phyloP scores from a whole-genome alignment of 352 stramenopile genomes.

The Phytophthora brassicae region DNA sequence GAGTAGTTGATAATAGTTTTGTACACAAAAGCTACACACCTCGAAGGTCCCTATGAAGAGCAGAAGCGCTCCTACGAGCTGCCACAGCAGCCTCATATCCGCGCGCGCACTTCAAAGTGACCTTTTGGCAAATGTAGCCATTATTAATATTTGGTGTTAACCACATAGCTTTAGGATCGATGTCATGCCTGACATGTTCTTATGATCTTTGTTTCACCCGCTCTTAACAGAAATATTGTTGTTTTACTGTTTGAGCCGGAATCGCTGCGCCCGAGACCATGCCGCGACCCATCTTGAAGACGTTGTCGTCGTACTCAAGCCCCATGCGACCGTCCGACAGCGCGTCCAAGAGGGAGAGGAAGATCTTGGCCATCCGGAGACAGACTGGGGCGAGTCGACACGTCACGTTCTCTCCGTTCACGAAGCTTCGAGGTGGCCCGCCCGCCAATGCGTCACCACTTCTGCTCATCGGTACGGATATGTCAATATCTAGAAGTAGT shows the following conservation, averaged over 20 bases:
- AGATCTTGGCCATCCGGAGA: slow-evolving; percentile 28
- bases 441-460: slow-evolving; percentile 6
- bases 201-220: too few relatives aligned
- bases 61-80: slow-evolving; percentile 10
- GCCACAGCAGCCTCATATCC: slow-evolving; percentile 20
- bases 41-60: slow-evolving; percentile 25
- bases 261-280: slow-evolving; percentile 17
- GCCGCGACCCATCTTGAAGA: slow-evolving; percentile 72
- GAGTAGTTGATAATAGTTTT: background rate
- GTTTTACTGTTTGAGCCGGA: background rate
- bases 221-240: background rate
- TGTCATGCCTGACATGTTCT: background rate
- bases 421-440: slow-evolving; percentile 39
- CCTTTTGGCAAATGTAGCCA: slow-evolving; percentile 14
- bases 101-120: background rate
- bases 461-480: slow-evolving; percentile 23
- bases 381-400: slow-evolving; percentile 33
- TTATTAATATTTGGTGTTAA: background rate
- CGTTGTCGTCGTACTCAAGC: slow-evolving; percentile 34
- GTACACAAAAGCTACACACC: slow-evolving; percentile 2
- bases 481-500: background rate
- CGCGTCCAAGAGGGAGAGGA: slow-evolving; percentile 21
- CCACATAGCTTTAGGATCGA: background rate
- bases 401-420: slow-evolving; percentile 81
- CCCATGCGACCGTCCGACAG: slow-evolving; percentile 13